phyloP scores from a whole-genome alignment of 345 rosid species.

The Rhodamnia rubescens region DNA sequence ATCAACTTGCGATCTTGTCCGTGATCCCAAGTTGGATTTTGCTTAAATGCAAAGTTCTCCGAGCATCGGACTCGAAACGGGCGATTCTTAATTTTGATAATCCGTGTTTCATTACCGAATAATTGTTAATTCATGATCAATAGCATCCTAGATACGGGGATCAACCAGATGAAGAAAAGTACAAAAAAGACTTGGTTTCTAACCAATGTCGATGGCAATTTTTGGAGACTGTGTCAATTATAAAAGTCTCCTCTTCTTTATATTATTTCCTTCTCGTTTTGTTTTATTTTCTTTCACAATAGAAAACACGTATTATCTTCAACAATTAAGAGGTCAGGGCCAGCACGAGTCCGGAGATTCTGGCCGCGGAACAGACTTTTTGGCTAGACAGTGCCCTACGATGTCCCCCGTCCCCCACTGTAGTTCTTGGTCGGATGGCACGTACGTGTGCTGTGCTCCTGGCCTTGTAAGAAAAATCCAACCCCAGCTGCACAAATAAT shows the following conservation, averaged over 20 bases:
- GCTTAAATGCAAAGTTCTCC: neutral
- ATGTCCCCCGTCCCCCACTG: neutral
- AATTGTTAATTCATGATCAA: neutral
- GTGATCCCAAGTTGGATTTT: neutral
- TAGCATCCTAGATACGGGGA: neutral
- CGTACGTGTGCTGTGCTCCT: neutral
- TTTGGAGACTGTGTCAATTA: neutral
- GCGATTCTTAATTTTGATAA: neutral
- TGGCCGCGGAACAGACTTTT: neutral
- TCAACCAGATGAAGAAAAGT: neutral
- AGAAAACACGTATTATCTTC: neutral
- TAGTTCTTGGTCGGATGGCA: neutral
- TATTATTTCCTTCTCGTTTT: neutral
- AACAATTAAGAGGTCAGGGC: neutral
- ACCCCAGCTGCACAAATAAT: neutral
- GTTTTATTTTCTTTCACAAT: neutral
- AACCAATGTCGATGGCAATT: neutral
- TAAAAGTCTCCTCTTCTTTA: neutral
- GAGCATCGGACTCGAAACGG: rapidly evolving
- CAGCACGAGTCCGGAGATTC: neutral
- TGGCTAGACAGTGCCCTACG: neutral
- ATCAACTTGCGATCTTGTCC: neutral
- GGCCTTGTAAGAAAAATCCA: neutral
- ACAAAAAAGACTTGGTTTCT: neutral
- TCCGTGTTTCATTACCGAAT: neutral